phyloP scores from a whole-genome alignment of 768 basidiomycete genomes.

The Boletus pseudo-olivaceus region DNA sequence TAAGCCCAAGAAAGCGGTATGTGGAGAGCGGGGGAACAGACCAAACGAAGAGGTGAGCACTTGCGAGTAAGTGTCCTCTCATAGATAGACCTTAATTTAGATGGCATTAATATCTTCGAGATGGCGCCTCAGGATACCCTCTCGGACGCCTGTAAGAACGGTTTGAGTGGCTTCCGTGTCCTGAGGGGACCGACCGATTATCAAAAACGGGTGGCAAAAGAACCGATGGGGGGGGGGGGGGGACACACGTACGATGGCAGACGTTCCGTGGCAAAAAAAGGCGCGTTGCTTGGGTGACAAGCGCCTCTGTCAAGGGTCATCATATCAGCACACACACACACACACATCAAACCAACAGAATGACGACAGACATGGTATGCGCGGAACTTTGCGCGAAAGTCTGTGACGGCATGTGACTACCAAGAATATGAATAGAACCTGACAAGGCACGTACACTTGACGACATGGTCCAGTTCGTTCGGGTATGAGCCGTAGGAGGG shows the following conservation, averaged over 20 bases:
- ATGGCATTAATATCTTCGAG: conserved; percentile 32
- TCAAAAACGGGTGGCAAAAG: too few relatives aligned
- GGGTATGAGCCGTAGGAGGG: conserved; percentile 57
- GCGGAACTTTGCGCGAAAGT: conserved; percentile 68
- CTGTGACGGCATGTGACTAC: conserved; percentile 30
- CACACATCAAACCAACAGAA: neutral
- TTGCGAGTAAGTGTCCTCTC: too few relatives aligned
- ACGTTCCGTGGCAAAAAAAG: conserved; percentile 68
- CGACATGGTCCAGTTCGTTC: conserved; percentile 58
- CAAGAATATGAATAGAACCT: neutral
- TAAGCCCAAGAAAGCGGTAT: too few relatives aligned
- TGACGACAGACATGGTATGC: conserved; percentile 51
- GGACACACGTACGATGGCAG: conserved; percentile 67
- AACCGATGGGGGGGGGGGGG: too few relatives aligned
- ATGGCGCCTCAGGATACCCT: conserved; percentile 36
- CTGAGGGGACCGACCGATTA: too few relatives aligned
- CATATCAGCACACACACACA: neutral
- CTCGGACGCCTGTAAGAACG: conserved; percentile 40
- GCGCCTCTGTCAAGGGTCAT: conserved; percentile 39
- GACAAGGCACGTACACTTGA: conserved; percentile 48
- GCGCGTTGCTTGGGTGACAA: conserved; percentile 54
- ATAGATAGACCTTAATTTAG: conserved; percentile 11
- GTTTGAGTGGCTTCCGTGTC: conserved; percentile 38
- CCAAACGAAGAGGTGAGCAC: too few relatives aligned
- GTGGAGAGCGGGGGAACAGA: too few relatives aligned